These are phyloP conservation scores for Daldinia eschscholtzii DNA, from an alignment of 2,329 filamentous ascomycete species.

Conservation along the genomic window DNA sequence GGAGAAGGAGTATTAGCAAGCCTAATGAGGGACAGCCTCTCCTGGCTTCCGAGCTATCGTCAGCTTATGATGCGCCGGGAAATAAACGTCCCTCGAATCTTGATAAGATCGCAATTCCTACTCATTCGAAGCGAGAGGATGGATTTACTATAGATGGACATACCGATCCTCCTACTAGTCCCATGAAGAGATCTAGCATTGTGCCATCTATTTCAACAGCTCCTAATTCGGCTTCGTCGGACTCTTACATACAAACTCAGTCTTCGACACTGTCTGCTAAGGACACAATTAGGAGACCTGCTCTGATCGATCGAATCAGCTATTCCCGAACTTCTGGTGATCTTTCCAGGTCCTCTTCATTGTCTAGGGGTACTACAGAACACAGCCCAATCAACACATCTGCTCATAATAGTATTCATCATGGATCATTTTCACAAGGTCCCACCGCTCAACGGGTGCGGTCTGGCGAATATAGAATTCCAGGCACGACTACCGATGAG, in stretches of 20 bases:
- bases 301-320: slow-evolving; percentile 68
- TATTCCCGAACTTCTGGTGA: slow-evolving; percentile 59
- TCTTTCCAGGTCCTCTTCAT: slow-evolving; percentile 69
- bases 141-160: slow-evolving; percentile 60
- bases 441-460: slow-evolving; percentile 60
- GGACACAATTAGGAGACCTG: slow-evolving; percentile 60
- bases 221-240: slow-evolving; percentile 52
- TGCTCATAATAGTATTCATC: slow-evolving; percentile 69
- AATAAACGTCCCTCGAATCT: slow-evolving; percentile 48
- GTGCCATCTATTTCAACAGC: slow-evolving; percentile 46
- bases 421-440: slow-evolving; percentile 67
- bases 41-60: slow-evolving; percentile 54
- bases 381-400: slow-evolving; percentile 69
- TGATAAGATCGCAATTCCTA: slow-evolving; percentile 50
- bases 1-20: slow-evolving; percentile 60
- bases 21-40: slow-evolving; percentile 57
- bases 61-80: slow-evolving; percentile 55
- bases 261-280: slow-evolving; percentile 49
- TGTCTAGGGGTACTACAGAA: slow-evolving; percentile 69
- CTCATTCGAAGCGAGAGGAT: slow-evolving; percentile 58
- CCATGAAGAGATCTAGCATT: slow-evolving; percentile 53
- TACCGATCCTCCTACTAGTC: slow-evolving; percentile 60
- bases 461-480: slow-evolving; percentile 64
- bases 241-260: slow-evolving; percentile 48
- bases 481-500: slow-evolving; percentile 68